Base-by-base conservation (phyloP, 2,329 filamentous ascomycete genomes). In the Penicillium sp. region DNA sequence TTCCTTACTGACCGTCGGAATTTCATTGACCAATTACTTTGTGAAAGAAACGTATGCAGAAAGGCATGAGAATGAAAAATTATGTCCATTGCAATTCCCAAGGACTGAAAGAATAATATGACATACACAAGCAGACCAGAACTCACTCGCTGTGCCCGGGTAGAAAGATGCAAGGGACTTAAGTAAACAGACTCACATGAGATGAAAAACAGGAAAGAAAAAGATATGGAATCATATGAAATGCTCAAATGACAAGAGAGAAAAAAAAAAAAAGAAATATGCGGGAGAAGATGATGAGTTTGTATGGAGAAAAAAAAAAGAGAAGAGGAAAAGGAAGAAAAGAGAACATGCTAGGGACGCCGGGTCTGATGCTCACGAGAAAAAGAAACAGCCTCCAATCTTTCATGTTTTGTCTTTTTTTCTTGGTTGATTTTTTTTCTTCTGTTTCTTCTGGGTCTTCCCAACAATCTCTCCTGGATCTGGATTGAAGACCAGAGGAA, bases 101-200 rank as follows among this genome's bases (percentile, higher is more conserved):
- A 44, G 8, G 55, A 35, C n/a, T 47, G 48, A 52, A 47, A 34
- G 39, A 42, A 61, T 57, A 57, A 58, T 59, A 57, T 56, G 57
- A 62, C 59, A 62, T 60, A 63, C 53, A 62, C 47, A 62, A 60
- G 50, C 46, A 53, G 49, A 58, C 60, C 61, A 62, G 48, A 64
- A 65, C 61, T 64, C 62, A 64, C 61, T 58, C 62, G 62, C 62
- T 65, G 62, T 66, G 62, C 63, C 60, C 57, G 56, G 43, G 10
- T 47, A 57, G 46, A 61, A 56, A 11, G 51, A 61, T 64, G 60
- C 60, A 62, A 35, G 36, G 55, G 59, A 51, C 46, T 54, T 48
- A 40, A 40, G 35, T 8, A n/a, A 40, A 49, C 9, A 18, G 27
- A 56, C 11, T 19, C 35, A 43, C 41, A 32, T 29, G 18, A 50